Conservation (phyloP, 1,284 basidiomycete genomes). For the Agroathelia rolfsii region DNA sequence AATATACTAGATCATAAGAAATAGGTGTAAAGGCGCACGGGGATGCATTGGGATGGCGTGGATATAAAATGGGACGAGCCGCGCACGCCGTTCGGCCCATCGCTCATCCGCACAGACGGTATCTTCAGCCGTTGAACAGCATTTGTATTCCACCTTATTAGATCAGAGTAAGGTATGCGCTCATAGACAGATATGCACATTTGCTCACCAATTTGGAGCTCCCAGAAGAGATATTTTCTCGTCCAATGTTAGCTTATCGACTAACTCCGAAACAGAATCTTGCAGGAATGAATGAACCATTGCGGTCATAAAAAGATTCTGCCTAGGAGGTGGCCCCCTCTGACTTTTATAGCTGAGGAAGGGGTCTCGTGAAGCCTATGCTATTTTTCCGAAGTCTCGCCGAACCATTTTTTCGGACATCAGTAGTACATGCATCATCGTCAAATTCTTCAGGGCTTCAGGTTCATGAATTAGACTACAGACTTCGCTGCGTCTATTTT, state of each 20-base stretch:
- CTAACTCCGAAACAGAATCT: conserved; percentile 22
- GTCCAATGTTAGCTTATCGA: conserved; percentile 42
- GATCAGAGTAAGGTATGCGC: too few relatives aligned
- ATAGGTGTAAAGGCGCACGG: conserved; percentile 25
- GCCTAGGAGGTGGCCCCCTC: too few relatives aligned
- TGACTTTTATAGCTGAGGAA: too few relatives aligned
- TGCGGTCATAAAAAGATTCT: conserved; percentile 6
- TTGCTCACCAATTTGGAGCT: conserved; percentile 59
- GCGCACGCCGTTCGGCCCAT: conserved; percentile 58
- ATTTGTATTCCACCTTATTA: conserved; percentile 66
- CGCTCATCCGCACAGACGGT: conserved; percentile 56
- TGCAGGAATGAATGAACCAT: conserved; percentile 15
- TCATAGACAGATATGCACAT: too few relatives aligned
- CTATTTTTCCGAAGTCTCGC: too few relatives aligned
- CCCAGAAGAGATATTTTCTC: conserved; percentile 57
- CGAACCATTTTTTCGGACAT: too few relatives aligned
- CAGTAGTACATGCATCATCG: too few relatives aligned
- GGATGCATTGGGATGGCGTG: conserved; percentile 53
- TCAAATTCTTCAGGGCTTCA: too few relatives aligned
- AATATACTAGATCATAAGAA: conserved; percentile 1
- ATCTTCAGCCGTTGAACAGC: conserved; percentile 46
- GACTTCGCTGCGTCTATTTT: too few relatives aligned
- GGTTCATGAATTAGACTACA: too few relatives aligned
- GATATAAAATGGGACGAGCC: conserved; percentile 58
- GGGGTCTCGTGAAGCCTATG: too few relatives aligned